Conservation (phyloP, 768 basidiomycete species). For the Chalciporus chontae region DNA sequence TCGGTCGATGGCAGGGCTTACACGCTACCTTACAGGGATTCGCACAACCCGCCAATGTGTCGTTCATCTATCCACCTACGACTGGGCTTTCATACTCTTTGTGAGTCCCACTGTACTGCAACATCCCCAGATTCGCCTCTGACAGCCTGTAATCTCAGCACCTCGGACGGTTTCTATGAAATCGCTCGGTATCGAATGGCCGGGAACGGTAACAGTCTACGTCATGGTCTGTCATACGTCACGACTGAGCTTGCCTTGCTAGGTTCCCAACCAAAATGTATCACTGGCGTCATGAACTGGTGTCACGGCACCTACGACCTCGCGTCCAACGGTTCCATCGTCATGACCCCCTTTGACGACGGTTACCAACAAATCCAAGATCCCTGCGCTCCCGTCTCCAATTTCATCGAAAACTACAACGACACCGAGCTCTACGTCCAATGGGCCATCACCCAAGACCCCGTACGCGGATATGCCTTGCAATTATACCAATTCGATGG, state of each 20-base stretch:
- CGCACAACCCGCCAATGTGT: conserved; percentile 75
- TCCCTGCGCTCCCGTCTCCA: conserved; percentile 84
- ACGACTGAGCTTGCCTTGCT: not conserved
- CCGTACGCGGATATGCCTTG: conserved; percentile 58
- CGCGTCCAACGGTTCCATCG: conserved; percentile 75
- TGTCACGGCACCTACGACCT: conserved; percentile 78
- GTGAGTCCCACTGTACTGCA: conserved; percentile 41
- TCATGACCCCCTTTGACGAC: conserved; percentile 71
- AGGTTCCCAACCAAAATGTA: conserved; percentile 86
- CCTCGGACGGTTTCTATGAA: conserved; percentile 77
- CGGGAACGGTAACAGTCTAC: conserved; percentile 61
- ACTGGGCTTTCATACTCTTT: conserved; percentile 90
- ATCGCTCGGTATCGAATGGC: conserved; percentile 87
- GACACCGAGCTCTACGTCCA: conserved; percentile 56
- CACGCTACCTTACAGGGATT: conserved; percentile 53
- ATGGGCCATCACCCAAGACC: conserved; percentile 77
- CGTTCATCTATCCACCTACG: conserved; percentile 80
- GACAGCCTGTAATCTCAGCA: conserved; percentile 37
- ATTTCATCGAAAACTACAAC: conserved; percentile 85
- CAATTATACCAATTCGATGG: conserved; percentile 81
- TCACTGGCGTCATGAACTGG: conserved; percentile 86
- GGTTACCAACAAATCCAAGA: conserved; percentile 95
- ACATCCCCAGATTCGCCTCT: not conserved
- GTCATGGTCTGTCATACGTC: not conserved
- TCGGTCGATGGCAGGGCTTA: too few species aligned